Base-by-base conservation (phyloP, 371 early-diverging fungal species). In the Saksenaea oblongispora region DNA sequence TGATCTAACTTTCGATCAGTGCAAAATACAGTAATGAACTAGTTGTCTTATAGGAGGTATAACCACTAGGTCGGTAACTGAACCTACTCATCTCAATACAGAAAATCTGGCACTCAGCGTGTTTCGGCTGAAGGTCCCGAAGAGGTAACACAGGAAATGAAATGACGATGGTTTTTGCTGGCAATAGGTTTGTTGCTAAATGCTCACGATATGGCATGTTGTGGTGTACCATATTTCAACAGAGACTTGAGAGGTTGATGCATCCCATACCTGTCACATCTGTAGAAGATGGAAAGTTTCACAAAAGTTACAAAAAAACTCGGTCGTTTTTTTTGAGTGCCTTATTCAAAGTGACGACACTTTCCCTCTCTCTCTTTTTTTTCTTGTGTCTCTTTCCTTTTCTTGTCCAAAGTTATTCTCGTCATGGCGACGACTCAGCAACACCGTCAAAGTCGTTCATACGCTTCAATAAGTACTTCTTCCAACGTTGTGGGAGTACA, bases 401-500 rank as follows among this genome's bases (percentile, higher is more conserved):
- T 47, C 39, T 11, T 11, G n/a, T 14, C 39, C 3, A 39, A 39
- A 39, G n/a, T 11, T 39, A 22, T 26, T 47, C 24, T 22, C n/a
- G 10, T 47, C 27, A 47, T 47, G 51, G 51, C 51, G 24, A 47
- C 51, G 22, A 17, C n/a, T 47, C 39, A 39, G 11, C 51, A 39
- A n/a, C 51, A 47, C 51, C 51, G 51, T 26, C 51, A 47, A 22
- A 22, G 22, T 47, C 51, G 51, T 9, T 47, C 51, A 18, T 22
- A 47, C 22, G n/a, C 51, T 8, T 17, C 51, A 7, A 47, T 47
- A 22, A 22, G n/a, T 22, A 11, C 51, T 22, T 47, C 67, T 26
- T 63, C 64, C 58, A 86, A 84, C 60, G 82, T 86, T 37, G 95
- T 96, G 28, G 97, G 97, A 17, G 93, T 93, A 9, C 96, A 95